Evolutionary conservation across 306 rosid species (phyloP), one percentile per base, ranked within the genome.

Genomic region (Morella rubra): DNA sequence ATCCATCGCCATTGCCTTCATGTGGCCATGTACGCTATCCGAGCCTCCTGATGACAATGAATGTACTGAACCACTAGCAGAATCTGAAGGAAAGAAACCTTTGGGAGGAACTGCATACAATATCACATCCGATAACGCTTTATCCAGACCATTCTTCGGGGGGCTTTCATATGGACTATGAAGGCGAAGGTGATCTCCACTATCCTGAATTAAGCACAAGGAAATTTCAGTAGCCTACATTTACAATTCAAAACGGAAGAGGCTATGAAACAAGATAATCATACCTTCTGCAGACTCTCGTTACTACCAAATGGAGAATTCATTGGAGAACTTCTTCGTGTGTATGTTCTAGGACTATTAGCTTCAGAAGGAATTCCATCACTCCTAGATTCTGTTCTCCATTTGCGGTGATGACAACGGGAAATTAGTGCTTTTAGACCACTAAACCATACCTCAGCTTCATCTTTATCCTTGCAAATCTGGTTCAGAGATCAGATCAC

Each of bases 381-480:
- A 87, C 99, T 96, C 89, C 93, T 91, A 74, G 99, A 96, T 76
- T 96, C 99, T 27, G 96, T 92, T 87, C 98, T 92, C 99, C 98
- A 91, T 88, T 92, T 96, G 69, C 91, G 88, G 47, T 84, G 87
- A 83, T 89, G 97, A 83, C 95, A 83, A 64, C 96, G 93, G 37
- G 96, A 86, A 83, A 96, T 91, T 81, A 96, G 86, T 66, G 97
- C 97, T 88, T 96, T 96, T 82, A 96, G 86, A 67, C 99, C 99
- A 81, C 98, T 92, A 80, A 96, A 96, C 99, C 99, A 96, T 76
- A 88, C 97, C 84, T 96, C 99, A 73, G 99, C 96, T 85, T 96
- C 99, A 86, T 96, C 99, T 88, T 96, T 96, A 87, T 96, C 99
- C 84, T 96, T 96, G 90, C 99, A 96, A 79, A 96, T 96, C 99